These are phyloP conservation scores for Ogataea wickerhamii DNA, from an alignment of 805 yeast species.

Conservation along the genomic window DNA sequence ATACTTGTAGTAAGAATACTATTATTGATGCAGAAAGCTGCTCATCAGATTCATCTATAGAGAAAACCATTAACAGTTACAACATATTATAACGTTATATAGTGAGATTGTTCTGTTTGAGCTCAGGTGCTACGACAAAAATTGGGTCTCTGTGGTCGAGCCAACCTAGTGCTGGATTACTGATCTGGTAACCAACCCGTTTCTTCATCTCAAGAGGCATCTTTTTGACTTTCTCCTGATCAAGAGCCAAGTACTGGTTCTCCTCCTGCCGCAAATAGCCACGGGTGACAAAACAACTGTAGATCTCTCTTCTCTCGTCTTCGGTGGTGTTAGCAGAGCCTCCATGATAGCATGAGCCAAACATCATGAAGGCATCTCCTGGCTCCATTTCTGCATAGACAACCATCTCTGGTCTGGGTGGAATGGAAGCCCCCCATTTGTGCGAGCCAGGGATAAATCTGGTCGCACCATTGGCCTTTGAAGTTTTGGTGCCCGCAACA, in stretches of 20 bases:
- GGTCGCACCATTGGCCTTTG: constrained; percentile 32
- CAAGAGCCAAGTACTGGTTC: constrained; percentile 22
- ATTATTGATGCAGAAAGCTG: too few species aligned
- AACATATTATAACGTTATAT: too few species aligned
- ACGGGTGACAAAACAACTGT: constrained; percentile 21
- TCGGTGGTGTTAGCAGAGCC: constrained; percentile 25
- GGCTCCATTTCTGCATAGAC: constrained; percentile 25
- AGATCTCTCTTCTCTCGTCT: constrained; percentile 22
- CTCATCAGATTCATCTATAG: background rate
- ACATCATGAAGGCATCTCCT: constrained; percentile 27
- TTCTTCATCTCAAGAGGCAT: constrained; percentile 10
- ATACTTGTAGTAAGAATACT: too few species aligned
- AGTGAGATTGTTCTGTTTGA: constrained; percentile 8
- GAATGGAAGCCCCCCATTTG: constrained; percentile 25
- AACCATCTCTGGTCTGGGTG: constrained; percentile 18
- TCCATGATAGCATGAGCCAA: constrained; percentile 26
- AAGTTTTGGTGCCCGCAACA: constrained; percentile 26
- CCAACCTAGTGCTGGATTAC: constrained; percentile 22
- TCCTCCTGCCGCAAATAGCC: constrained; percentile 27
- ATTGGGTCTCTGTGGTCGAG: constrained; percentile 18
- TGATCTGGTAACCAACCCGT: constrained; percentile 15
- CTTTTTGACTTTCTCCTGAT: constrained; percentile 14
- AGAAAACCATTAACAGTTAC: background rate
- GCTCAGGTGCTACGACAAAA: constrained; percentile 9
- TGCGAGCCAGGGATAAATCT: constrained; percentile 32